Evolutionary conservation across 176 grass and related monocot species (phyloP), one percentile per base, ranked within the genome.

Genomic region (Areca catechu): DNA sequence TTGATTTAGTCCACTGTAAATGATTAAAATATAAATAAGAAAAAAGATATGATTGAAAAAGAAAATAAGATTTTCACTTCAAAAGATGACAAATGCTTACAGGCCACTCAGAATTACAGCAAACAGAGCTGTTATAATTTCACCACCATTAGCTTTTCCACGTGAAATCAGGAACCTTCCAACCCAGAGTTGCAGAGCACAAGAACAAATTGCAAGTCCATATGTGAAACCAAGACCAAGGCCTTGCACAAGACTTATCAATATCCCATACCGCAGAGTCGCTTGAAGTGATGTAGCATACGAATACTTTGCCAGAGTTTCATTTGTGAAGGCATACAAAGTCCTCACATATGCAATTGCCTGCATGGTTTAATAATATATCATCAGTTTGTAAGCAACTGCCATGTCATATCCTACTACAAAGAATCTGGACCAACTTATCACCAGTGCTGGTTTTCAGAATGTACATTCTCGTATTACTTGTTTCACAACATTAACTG

Each of bases 261-360:
- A 76, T 81, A 98, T 98, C 24, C 93, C 93, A 57, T 98, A 98
- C 66, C 93, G 71, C 16, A 98, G 60, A 60, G 93, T 98, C 28
- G 93, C 93, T 75, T 98, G 93, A 75, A 98, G 93, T 48, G 93
- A 92, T 18, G 93, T 98, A 72, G 93, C 93, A 74, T 98, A 98
- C 22, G 93, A 98, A 73, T 98, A 98, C 81, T 98, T 98, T 15
- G 93, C 93, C 70, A 98, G 81, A 63, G 93, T 89, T 78, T 98
- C 93, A 68, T 98, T 98, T 68, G 93, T 88, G 77, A 92, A 98
- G 49, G 84, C 84, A 70, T 89, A 98, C 18, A 92, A 69, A 1
- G 87, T 98, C 70, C 84, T 85, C 76, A 92, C 73, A 22, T 92
- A 92, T 62, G 87, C 85, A 49, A 91, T 85, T 17, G 84, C 81